Conservation (phyloP, 1,284 basidiomycete species). For the Austroboletus olivaceoglutinosus region DNA sequence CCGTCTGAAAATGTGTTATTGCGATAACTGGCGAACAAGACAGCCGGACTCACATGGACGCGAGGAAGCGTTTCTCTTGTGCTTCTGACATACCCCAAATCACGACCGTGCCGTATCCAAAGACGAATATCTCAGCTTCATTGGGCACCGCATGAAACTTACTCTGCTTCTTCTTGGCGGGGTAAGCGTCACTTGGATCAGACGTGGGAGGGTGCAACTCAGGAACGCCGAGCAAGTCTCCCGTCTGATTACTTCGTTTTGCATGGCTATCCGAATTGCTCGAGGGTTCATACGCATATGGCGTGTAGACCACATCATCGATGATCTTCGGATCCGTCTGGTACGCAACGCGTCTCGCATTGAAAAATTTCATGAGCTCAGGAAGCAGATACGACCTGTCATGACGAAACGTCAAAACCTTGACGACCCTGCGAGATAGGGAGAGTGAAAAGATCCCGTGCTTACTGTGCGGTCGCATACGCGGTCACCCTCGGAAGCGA, state of each 20-base stretch:
- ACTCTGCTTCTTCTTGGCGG: constrained; percentile 49
- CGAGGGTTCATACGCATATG: constrained; percentile 66
- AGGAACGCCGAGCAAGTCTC: constrained; percentile 71
- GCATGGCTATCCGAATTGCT: constrained; percentile 30
- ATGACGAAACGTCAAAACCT: background rate
- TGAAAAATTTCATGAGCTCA: constrained; percentile 86
- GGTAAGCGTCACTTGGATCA: constrained; percentile 36
- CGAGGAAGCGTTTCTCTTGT: constrained; percentile 86
- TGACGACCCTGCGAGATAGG: background rate
- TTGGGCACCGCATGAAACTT: constrained; percentile 65
- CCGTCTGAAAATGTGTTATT: constrained; percentile 53
- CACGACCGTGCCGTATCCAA: constrained; percentile 91
- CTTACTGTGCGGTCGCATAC: constrained; percentile 89
- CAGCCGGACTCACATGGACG: constrained; percentile 69
- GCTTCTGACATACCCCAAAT: constrained; percentile 97
- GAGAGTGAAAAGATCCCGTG: constrained; percentile 1
- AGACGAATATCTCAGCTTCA: constrained; percentile 89
- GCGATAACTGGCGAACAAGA: constrained; percentile 4
- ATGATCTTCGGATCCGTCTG: constrained; percentile 80
- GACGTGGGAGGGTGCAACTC: constrained; percentile 47
- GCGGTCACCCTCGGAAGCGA: constrained; percentile 93
- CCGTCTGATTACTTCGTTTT: constrained; percentile 37
- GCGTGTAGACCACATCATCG: constrained; percentile 82
- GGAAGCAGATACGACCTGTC: constrained; percentile 82
- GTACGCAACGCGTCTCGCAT: constrained; percentile 77